Evolutionary conservation across 2,329 filamentous ascomycete species (phyloP), one percentile per base, ranked within the genome.

Genomic region (Pseudogymnoascus destructans): DNA sequence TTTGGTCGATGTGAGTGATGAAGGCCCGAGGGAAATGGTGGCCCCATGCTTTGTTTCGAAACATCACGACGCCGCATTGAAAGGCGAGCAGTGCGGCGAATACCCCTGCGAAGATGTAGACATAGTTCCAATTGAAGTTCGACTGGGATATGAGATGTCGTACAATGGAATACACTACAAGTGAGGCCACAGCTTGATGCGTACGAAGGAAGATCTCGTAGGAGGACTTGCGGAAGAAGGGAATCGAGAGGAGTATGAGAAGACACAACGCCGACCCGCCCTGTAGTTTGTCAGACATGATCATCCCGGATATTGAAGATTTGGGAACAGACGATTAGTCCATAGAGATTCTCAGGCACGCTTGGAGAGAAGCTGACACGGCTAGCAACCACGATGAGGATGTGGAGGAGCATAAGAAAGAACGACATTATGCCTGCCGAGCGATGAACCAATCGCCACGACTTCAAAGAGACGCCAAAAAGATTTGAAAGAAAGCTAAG

Each of bases 171-270:
- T 62, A 64, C 3, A 36, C 38, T 30, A 27, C 40, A 10, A 63
- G 59, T 27, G 54, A n/a, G 2, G 59, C 57, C 33, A 63, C 38
- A 23, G 46, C 59, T 59, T 64, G 55, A 33, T 64, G 55, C 10
- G 32, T 58, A 1, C 60, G 60, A 36, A 64, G 58, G 35, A 64
- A 63, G 59, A 63, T 25, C 52, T 64, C 59, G 30, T 15, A 63
- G 17, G 55, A 63, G 25, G 54, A 25, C 32, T 35, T 59, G 33
- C 40, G 59, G 10, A 64, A 35, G 23, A 61, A 30, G 13, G 54
- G 59, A 52, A 57, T 60, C 19, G 58, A 63, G 57, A 64, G 58
- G 17, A 59, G 38, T 11, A 63, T 32, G 10, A 63, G 35, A 21
- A 61, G 17, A 42, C 56, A 60, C 23, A 67, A 59, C 23, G 57